Evolutionary conservation across 768 basidiomycete species (phyloP), one percentile per base, ranked within the genome.

Genomic region (Xanthoconium stramineum): DNA sequence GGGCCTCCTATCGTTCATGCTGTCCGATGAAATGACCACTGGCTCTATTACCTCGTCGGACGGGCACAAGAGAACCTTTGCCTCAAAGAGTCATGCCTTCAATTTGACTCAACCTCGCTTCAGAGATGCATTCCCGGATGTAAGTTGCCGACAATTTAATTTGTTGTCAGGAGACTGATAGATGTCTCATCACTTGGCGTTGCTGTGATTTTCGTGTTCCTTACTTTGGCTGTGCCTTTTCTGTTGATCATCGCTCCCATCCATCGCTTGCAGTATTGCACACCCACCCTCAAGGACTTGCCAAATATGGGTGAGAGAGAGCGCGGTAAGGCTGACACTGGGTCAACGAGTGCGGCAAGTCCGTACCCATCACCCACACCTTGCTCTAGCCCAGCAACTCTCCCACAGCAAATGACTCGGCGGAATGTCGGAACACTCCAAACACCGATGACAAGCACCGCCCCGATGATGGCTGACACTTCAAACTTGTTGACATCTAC

Each of bases 1-100:
- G 7, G 97, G 97, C 19, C 79, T 98, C 19, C 75, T 96, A 47
- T 93, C 90, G 5, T 97, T 97, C 76, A 96, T 96, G 94, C 78
- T 95, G 47, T 86, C 90, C 1, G 92, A 97, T 62, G 94, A 97
- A 73, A 94, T 98, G 82, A 98, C 97, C 0, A 97, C 96, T 0
- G 96, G 96, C 11, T 92, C 91, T 1, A 84, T 95, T 32, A 90
- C 83, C 8, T 87, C 91, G 1, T 82, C 85, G 14, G 88, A 89
- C 40, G 75, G 79, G 6, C 89, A 98, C 65, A 96, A 94, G 74
- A 83, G 82, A 37, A 69, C 75, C 0, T 86, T 93, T 58, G 94
- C 96, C 1, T 73, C 76, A 6, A 80, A 84, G 50, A 93, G 89
- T 67, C 96, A 99, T 70, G 72, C 78, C 0, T 97, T 89, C 86